These are phyloP conservation scores for Thermochaetoides thermophila DNA, from an alignment of 495 filamentous ascomycete genomes.

Conservation along the genomic window DNA sequence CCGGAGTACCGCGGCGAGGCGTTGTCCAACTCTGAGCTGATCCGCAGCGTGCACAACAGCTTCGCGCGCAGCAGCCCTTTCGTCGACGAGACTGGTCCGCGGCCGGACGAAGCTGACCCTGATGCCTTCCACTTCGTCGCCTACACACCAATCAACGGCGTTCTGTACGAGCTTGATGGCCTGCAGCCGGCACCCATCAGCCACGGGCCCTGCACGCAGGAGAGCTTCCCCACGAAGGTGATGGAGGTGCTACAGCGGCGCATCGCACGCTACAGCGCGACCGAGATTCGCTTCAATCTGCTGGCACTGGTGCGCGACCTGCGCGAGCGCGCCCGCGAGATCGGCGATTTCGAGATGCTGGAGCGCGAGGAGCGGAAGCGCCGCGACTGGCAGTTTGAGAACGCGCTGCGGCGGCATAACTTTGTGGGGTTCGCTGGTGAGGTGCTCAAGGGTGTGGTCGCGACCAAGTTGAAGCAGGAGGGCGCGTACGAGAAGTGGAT, in stretches of 20 bases:
- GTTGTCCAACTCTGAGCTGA: conserved; percentile 55
- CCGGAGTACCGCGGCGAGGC: conserved; percentile 54
- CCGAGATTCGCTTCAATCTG: conserved; percentile 90
- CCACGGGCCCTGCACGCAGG: conserved; percentile 57
- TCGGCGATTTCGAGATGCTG: conserved; percentile 68
- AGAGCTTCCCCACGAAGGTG: conserved; percentile 64
- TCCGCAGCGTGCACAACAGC: conserved; percentile 84
- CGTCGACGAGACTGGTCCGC: conserved; percentile 66
- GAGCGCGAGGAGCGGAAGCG: conserved; percentile 73
- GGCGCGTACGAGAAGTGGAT: conserved; percentile 68
- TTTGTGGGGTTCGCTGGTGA: conserved; percentile 94
- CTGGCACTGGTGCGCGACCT: conserved; percentile 82
- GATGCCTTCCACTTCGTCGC: conserved; percentile 98
- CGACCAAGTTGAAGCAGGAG: conserved; percentile 47
- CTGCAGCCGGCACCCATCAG: conserved; percentile 82
- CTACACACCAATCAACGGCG: conserved; percentile 67
- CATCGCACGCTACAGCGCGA: conserved; percentile 69
- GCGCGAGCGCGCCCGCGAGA: conserved; percentile 56
- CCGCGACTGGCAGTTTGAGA: conserved; percentile 85
- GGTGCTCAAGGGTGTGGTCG: conserved; percentile 71
- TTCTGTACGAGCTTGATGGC: conserved; percentile 88
- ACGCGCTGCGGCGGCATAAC: conserved; percentile 81
- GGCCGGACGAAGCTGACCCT: conserved; percentile 42
- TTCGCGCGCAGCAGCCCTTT: conserved; percentile 85
- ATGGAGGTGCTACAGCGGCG: conserved; percentile 75